Percentiles rank a stretch among this genome's conserved stretches.
Evolutionary conservation across 805 yeast species (phyloP).

Genomic region (Sugiyamaella valdiviana): DNA sequence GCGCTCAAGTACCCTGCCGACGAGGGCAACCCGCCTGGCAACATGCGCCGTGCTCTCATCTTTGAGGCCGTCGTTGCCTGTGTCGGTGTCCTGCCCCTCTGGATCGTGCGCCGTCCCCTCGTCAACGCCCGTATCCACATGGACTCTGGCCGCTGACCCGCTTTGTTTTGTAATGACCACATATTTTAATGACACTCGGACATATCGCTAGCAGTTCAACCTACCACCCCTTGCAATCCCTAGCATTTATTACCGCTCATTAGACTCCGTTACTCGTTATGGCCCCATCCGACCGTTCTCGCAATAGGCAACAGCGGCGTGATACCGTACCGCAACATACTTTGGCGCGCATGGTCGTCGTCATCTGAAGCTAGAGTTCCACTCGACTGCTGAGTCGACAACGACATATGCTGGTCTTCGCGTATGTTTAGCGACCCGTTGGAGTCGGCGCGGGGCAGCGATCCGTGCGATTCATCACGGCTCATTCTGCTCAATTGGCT

Average conservation of each 20-base stretch:
- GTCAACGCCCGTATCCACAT: slow-evolving; percentile 16
- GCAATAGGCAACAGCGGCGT: slow-evolving; percentile 5
- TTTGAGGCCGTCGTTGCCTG: slow-evolving; percentile 30
- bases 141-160: slow-evolving; percentile 12
- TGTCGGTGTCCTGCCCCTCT: slow-evolving; percentile 24
- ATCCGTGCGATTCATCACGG: background rate
- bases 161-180: background rate
- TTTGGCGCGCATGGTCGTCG: background rate
- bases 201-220: background rate
- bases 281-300: background rate
- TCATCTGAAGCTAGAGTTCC: background rate
- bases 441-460: background rate
- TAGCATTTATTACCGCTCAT: background rate
- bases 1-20: slow-evolving; percentile 25
- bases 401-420: no score
- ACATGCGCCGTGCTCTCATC: slow-evolving; percentile 30
- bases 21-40: slow-evolving; percentile 29
- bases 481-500: background rate
- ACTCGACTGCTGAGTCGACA: background rate
- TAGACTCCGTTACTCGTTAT: background rate
- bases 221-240: background rate
- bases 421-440: background rate
- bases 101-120: slow-evolving; percentile 12
- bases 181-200: background rate
- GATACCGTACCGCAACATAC: background rate